Evolutionary conservation across 192 early-diverging fungal genomes (phyloP), one percentile per base, ranked within the genome.

Genomic region (Backusella westeae): DNA sequence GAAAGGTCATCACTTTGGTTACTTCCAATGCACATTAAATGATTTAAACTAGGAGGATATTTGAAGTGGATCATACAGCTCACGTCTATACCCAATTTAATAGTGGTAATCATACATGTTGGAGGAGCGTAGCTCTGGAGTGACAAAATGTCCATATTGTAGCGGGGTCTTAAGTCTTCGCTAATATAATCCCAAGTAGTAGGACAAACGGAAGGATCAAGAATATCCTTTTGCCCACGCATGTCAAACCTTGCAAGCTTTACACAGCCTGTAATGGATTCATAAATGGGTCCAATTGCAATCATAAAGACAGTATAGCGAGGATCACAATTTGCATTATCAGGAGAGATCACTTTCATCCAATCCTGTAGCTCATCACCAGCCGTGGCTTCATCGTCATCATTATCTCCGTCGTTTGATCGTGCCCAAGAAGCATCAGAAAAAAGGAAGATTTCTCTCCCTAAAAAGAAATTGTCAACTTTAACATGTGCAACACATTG

Each of bases 31-130:
- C 71, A 72, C 6, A 78, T 78, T 4, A 78, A 67, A 44, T 78
- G 77, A 39, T 78, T 78, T n/a, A 78, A 34, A 56, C 53, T 39
- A 7, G 77, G 38, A 21, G 70, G 77, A 21, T 73, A 73, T 67
- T 74, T 72, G 49, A 78, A 74, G 69, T 78, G 77, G 12, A 69
- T 56, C 77, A 78, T 78, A 14, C 77, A 78, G 12, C 71, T 69
- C 26, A 78, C 39, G 26, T 69, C 59, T 12, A 26, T 59, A 1
- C 77, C 77, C 15, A 78, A 63, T 52, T 66, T 78, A 21, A 72
- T 72, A 3, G 66, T 74, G 34, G 36, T 26, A 1, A 78, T 39
- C 39, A 73, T 74, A 19, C 35, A 23, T 14, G 68, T 69, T 9
- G 68, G 68, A n/a, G 34, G 34, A 23, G n/a, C 21, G 12, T 29